A percentile compares a stretch with the other conserved stretches of the same genome.
These are phyloP conservation scores for Jasminum sambac DNA, from an alignment of 257 asterid genomes.

Conservation along the genomic window DNA sequence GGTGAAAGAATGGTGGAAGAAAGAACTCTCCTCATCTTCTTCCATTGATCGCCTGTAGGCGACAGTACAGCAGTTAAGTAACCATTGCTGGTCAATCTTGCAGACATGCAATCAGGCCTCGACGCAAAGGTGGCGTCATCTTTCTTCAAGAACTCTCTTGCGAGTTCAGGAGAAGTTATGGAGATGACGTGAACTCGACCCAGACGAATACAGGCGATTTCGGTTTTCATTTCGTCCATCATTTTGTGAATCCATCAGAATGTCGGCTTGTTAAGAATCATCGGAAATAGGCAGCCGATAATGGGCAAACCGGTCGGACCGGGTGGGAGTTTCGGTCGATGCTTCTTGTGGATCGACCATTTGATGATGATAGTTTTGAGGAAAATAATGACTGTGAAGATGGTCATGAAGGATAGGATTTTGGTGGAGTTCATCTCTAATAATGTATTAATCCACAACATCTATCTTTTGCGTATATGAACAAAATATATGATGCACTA, in stretches of 20 bases:
- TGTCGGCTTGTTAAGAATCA: slow-evolving; percentile 22
- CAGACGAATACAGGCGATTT: slow-evolving; percentile 33
- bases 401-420: no score
- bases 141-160: slow-evolving; percentile 32
- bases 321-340: slow-evolving; percentile 5
- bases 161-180: slow-evolving; percentile 34
- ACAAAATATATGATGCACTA: no score
- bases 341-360: no score
- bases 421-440: no score
- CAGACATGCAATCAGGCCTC: slow-evolving; percentile 24
- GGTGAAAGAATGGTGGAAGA: slow-evolving; percentile 26
- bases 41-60: slow-evolving; percentile 25
- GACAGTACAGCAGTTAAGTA: background rate
- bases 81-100: background rate
- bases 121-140: slow-evolving; percentile 28
- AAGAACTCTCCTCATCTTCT: slow-evolving; percentile 33
- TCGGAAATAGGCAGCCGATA: slow-evolving; percentile 20
- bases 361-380: no score
- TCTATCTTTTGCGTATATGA: no score
- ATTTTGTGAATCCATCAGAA: slow-evolving; percentile 27
- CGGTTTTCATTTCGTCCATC: slow-evolving; percentile 27
- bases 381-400: no score
- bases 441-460: no score
- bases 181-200: slow-evolving; percentile 23
- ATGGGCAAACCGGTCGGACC: slow-evolving; percentile 19